Base-by-base conservation (phyloP, 371 early-diverging fungal species). In the Zychaea mexicana region DNA sequence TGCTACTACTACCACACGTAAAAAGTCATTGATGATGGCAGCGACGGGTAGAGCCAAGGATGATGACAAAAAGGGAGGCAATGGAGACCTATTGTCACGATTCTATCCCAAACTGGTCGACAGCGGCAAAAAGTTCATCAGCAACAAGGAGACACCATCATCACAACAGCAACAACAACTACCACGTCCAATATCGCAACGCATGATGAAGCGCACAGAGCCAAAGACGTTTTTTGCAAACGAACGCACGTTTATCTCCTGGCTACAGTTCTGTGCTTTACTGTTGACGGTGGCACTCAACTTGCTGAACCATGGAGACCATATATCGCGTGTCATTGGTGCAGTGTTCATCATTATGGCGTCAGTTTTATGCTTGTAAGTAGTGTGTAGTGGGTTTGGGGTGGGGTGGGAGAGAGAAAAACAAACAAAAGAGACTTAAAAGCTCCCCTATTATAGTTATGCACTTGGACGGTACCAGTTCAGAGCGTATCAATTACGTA, bases 201-300 rank as follows among this genome's bases (percentile, higher is more conserved):
- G 33, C 17, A 24, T 19, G 13, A 46, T 59, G 52, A 55, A 56
- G 22, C 45, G 49, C 21, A 66, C 86, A 3, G 95, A 96, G 57
- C 92, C 96, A 17, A 98, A 98, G 74, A 93, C 93, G 27, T 94
- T 93, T 73, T 94, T 97, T 78, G 95, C 97, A 26, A 97, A 97
- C 68, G 97, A 97, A 74, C 83, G 97, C 60, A 97, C 97, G 0
- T 96, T 94, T 68, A 85, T 97, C 62, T 86, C 87, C 30, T 96
- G 97, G 97, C 84, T 95, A 42, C 92, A 92, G 61, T 84, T 90
- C 52, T 87, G 90, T 69, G 88, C 90, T 27, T 69, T 90, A 31
- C 61, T 93, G 28, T 83, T 92, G n/a, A 89, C 87, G 4, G 83
- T 93, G n/a, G 89, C 90, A 10, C 74, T 93, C 60, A 92, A 90